These are phyloP conservation scores for Afroboletus lepidellus DNA, from an alignment of 1,284 basidiomycete genomes.

Conservation along the genomic window DNA sequence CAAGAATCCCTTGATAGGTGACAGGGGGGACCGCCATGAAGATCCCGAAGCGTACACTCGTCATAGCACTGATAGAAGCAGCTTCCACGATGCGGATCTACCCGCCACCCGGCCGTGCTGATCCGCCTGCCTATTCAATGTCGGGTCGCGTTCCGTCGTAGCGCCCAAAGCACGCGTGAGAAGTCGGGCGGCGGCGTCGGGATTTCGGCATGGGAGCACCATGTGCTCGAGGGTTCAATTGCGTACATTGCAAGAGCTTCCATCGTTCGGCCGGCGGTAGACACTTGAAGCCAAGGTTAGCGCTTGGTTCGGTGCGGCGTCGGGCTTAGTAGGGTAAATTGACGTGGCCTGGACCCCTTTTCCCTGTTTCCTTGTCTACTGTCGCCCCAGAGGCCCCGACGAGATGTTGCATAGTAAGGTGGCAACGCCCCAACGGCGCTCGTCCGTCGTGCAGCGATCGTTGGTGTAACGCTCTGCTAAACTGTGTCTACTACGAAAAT, in stretches of 20 bases:
- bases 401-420: conserved; percentile 9
- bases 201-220: not conserved
- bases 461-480: not conserved
- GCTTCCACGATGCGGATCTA: conserved; percentile 7
- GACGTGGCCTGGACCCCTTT: not conserved
- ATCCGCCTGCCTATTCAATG: too few relatives aligned
- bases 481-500: not conserved
- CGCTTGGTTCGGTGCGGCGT: not conserved
- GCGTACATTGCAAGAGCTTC: not conserved
- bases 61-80: not conserved
- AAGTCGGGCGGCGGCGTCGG: not conserved
- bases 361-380: conserved; percentile 6
- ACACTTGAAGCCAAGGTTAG: not conserved
- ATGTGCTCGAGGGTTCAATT: not conserved
- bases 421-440: conserved; percentile 8
- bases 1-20: conserved; percentile 1
- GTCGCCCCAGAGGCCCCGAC: not conserved
- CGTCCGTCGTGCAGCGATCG: not conserved
- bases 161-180: not conserved
- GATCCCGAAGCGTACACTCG: conserved; percentile 2
- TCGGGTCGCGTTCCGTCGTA: too few relatives aligned
- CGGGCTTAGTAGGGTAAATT: not conserved
- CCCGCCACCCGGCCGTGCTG: conserved; percentile 5
- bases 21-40: conserved; percentile 12
- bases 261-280: not conserved